A percentile compares a stretch with the other conserved stretches of the same genome.
Conservation (phyloP, 306 rosid species). For the Inga leiocalycina region DNA sequence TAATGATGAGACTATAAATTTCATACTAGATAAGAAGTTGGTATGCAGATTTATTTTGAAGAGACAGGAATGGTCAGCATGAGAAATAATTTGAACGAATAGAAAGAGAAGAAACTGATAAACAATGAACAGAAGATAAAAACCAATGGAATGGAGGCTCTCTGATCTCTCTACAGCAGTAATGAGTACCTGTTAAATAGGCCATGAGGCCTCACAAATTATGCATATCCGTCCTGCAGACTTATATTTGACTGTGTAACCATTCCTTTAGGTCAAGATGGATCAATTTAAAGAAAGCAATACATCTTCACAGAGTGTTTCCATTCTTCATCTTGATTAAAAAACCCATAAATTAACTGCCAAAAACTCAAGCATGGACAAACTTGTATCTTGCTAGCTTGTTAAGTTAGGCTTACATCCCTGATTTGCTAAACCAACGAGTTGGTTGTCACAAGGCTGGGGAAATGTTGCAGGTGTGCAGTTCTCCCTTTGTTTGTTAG, state of each 20-base stretch:
- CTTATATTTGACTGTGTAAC: not conserved
- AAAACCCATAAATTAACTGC: no score
- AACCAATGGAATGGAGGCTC: not conserved
- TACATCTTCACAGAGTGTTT: not conserved
- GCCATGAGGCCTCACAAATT: not conserved
- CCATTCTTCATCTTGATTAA: no score
- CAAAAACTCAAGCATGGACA: no score
- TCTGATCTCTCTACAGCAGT: not conserved
- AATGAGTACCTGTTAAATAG: not conserved
- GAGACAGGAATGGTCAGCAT: not conserved
- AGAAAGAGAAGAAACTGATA: not conserved
- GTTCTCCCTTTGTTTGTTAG: no score
- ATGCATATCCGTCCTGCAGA: not conserved
- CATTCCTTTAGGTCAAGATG: not conserved
- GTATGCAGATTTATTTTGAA: not conserved
- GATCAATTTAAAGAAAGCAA: not conserved
- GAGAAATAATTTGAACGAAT: not conserved
- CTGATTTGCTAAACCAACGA: no score
- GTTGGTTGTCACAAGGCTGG: no score
- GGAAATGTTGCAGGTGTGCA: no score
- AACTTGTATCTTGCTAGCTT: no score
- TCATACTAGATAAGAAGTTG: not conserved
- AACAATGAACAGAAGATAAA: not conserved
- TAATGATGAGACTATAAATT: not conserved
- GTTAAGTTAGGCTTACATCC: no score